A percentile compares a stretch with the other conserved stretches of the same genome.
Conservation (phyloP, 2,329 filamentous ascomycete species). For the Exophiala sideris region DNA sequence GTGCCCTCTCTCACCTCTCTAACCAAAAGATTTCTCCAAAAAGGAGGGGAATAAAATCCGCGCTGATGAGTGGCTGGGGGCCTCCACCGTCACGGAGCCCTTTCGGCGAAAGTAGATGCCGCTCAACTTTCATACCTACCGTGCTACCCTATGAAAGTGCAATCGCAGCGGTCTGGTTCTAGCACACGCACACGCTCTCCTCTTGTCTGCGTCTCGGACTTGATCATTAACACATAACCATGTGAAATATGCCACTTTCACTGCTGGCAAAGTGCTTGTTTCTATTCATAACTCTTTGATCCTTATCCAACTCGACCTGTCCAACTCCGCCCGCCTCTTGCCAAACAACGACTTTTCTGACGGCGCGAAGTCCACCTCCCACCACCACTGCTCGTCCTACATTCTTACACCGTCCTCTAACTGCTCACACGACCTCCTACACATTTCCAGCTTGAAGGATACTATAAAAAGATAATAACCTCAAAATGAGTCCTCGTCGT, state of each 20-base stretch:
- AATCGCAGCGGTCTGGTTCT: no score
- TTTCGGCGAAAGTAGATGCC: no score
- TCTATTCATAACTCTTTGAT: conserved; percentile 3
- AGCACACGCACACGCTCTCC: no score
- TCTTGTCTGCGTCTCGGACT: not conserved
- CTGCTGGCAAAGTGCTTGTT: conserved; percentile 9
- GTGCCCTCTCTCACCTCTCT: no score
- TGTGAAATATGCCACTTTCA: conserved; percentile 15
- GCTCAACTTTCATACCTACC: no score
- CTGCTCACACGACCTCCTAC: not conserved
- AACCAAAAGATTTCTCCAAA: no score
- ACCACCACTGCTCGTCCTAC: not conserved
- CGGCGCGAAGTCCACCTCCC: conserved; percentile 9
- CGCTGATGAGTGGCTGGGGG: no score
- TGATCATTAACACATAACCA: not conserved
- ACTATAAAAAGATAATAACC: no score
- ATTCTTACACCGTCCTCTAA: not conserved
- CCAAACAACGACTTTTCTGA: conserved; percentile 10
- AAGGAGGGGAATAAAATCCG: no score
- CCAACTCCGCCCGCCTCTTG: not conserved
- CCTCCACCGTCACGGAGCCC: no score
- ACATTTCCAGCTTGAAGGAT: not conserved
- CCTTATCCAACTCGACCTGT: not conserved
- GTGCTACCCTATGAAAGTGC: no score
- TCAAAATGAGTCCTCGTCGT: conserved; percentile 69